phyloP scores from a whole-genome alignment of 2,329 filamentous ascomycete genomes.

The Colletotrichum costaricense region DNA sequence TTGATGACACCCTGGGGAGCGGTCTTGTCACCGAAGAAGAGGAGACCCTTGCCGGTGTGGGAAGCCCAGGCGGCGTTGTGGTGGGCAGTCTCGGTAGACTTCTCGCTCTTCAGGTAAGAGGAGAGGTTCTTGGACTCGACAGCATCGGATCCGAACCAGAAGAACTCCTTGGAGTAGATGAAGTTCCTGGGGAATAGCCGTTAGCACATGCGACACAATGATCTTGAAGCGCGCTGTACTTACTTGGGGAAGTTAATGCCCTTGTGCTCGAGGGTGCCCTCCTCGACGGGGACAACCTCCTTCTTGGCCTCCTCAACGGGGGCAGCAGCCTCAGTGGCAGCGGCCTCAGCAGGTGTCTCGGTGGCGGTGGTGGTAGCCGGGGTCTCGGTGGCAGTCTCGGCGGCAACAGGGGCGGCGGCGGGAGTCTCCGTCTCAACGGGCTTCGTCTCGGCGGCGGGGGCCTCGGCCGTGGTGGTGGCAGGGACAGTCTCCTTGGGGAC shows the following conservation, averaged over 20 bases:
- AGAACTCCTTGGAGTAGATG: conserved; percentile 92
- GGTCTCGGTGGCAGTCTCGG: conserved; percentile 51
- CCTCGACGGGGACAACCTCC: conserved; percentile 77
- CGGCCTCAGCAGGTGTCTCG: conserved; percentile 54
- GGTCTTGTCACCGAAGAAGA: conserved; percentile 91
- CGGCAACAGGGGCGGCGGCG: conserved; percentile 50
- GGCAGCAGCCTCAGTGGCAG: conserved; percentile 46
- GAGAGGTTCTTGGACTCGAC: conserved; percentile 79
- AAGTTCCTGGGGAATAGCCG: conserved; percentile 72
- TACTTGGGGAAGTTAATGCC: conserved; percentile 88
- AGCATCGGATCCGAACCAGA: conserved; percentile 83
- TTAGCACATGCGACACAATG: conserved; percentile 38
- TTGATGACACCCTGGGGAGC: conserved; percentile 85
- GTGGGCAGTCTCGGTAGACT: conserved; percentile 80
- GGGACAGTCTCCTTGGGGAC: conserved; percentile 64
- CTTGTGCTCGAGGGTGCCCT: conserved; percentile 92
- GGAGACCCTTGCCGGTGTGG: conserved; percentile 93
- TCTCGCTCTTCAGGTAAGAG: conserved; percentile 88
- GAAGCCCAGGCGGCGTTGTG: conserved; percentile 88
- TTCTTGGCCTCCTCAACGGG: conserved; percentile 57
- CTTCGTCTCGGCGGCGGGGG: conserved; percentile 48
- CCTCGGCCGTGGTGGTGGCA: conserved; percentile 51
- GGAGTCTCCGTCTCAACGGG: conserved; percentile 42
- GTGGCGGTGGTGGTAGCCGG: conserved; percentile 44
- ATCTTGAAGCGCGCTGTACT: conserved; percentile 49